Evolutionary conservation across 202 grass and related monocot species (phyloP), one percentile per base, ranked within the genome.

Genomic region (Sporobolus alterniflorus): DNA sequence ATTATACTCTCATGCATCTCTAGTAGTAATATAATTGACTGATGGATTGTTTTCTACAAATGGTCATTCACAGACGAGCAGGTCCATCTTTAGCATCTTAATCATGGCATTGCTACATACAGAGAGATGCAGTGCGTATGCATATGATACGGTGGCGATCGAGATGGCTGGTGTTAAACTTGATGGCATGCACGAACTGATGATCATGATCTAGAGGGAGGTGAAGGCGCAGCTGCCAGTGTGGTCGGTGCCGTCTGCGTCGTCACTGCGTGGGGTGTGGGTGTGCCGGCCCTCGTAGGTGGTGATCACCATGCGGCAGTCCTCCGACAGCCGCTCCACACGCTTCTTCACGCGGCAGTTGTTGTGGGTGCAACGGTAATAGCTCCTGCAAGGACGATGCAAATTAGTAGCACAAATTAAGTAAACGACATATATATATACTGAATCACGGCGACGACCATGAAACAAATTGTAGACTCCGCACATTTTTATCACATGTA

Each of bases 291-390:
- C 94, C 54, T 97, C 94, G 51, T 97, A 97, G 30, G 94, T 97
- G 40, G 91, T 94, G 74, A 97, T 97, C 78, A 97, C 94, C 91
- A 97, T 94, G 44, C 91, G 91, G 71, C 89, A 90, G 82, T 97
- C 94, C 71, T 97, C 94, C 57, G 94, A 97, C 67, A 94, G 75
- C 76, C 94, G 76, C 71, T 97, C 94, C 44, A 97, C 94, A 17
- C 94, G 91, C 84, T 97, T 97, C 94, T 97, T 97, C 80, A 97
- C 94, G 21, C 94, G 91, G 85, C 94, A 97, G 54, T 92, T 94
- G 84, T 47, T 94, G 81, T 94, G 89, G 28, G 94, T 97, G 84
- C 94, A 97, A 40, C 94, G 79, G 88, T 94, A 97, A 62, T 97
- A 97, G 87, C 94, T 97, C 81, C 94, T 97, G 91, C 64, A 64